These are phyloP conservation scores for Chaetomidium leptoderma DNA, from an alignment of 495 filamentous ascomycete species.

Conservation along the genomic window DNA sequence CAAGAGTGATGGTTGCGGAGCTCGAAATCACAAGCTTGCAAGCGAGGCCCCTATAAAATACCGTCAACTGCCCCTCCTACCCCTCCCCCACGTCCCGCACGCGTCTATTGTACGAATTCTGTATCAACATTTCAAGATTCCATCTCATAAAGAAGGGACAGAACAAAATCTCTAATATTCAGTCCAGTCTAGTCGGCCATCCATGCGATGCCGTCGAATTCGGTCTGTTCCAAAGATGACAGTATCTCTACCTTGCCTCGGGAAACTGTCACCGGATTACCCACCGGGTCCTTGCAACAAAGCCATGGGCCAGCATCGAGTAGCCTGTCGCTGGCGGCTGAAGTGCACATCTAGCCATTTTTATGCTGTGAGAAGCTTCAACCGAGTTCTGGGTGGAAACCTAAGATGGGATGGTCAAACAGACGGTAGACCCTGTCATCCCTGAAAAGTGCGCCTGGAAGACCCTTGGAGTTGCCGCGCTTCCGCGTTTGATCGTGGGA, in stretches of 20 bases:
- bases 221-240: too few relatives aligned
- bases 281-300: background rate
- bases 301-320: background rate
- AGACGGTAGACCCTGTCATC: background rate
- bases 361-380: background rate
- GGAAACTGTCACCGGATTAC: too few relatives aligned
- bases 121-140: too few relatives aligned
- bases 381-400: background rate
- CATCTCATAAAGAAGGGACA: too few relatives aligned
- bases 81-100: constrained; percentile 1
- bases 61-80: background rate
- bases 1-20: background rate
- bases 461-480: background rate
- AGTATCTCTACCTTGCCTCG: too few relatives aligned
- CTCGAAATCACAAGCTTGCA: constrained; percentile 2
- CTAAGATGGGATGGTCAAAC: background rate
- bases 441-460: background rate
- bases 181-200: too few relatives aligned
- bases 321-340: background rate
- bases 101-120: too few relatives aligned
- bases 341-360: constrained; percentile 1
- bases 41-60: background rate
- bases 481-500: background rate
- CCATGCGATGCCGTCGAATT: too few relatives aligned
- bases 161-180: too few relatives aligned